Percentiles rank a stretch among this genome's conserved stretches.
phyloP scores from a whole-genome alignment of 2,329 filamentous ascomycete species.

The Paracoccidioides lutzii region DNA sequence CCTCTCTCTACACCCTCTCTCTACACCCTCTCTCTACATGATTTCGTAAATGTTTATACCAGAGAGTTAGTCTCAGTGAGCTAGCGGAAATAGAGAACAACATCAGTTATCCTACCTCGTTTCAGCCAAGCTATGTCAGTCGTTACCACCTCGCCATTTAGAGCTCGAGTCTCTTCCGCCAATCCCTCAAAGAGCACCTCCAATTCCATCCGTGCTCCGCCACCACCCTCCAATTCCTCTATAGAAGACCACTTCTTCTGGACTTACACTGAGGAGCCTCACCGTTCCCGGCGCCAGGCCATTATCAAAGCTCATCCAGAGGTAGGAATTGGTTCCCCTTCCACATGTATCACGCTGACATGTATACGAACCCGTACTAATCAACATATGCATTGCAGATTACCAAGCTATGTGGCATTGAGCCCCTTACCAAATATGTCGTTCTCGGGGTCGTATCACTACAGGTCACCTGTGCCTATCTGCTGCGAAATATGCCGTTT shows the following conservation, averaged over 20 bases:
- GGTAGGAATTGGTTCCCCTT: constrained; percentile 36
- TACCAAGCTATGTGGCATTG: constrained; percentile 90
- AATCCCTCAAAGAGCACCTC: constrained; percentile 9
- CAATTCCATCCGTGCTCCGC: constrained; percentile 12
- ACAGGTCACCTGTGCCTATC: constrained; percentile 64
- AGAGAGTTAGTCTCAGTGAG: background rate
- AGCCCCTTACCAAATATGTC: constrained; percentile 89
- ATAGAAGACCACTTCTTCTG: constrained; percentile 68
- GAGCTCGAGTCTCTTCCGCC: constrained; percentile 15
- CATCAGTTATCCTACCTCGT: background rate
- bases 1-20: background rate
- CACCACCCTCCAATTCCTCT: constrained; percentile 19
- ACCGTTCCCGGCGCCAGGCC: constrained; percentile 74
- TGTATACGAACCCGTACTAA: background rate
- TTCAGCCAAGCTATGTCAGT: constrained; percentile 15
- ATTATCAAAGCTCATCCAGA: constrained; percentile 99
- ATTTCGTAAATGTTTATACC: background rate
- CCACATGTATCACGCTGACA: background rate
- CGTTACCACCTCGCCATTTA: constrained; percentile 20
- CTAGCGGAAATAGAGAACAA: background rate
- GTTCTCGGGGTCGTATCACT: constrained; percentile 71
- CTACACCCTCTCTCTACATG: background rate
- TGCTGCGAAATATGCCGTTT: constrained; percentile 64
- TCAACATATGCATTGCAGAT: constrained; percentile 43
- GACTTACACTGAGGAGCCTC: constrained; percentile 98